These are phyloP conservation scores for Quercus ilex DNA, from an alignment of 306 rosid species.

Conservation along the genomic window DNA sequence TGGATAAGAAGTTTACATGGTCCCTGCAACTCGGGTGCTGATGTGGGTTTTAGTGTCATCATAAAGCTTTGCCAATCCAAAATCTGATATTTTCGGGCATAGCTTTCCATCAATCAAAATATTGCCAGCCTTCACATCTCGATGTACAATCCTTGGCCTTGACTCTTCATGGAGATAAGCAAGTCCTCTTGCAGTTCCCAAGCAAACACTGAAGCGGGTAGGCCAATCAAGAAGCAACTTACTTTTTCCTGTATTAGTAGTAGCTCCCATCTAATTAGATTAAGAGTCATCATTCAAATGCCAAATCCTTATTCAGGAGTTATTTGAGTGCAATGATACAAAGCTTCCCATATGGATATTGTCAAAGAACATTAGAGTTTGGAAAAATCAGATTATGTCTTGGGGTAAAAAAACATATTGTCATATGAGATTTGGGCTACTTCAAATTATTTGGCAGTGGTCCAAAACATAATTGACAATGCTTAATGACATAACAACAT, in stretches of 20 bases:
- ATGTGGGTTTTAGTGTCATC: conserved; percentile 72
- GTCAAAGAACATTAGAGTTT: too few relatives aligned
- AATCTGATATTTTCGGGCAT: conserved; percentile 72
- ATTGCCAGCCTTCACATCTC: conserved; percentile 82
- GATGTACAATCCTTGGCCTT: conserved; percentile 61
- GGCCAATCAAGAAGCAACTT: conserved; percentile 53
- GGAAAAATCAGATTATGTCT: too few relatives aligned
- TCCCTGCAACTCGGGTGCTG: conserved; percentile 68
- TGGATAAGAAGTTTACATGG: conserved; percentile 44
- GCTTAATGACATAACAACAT: too few relatives aligned
- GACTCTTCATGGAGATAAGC: conserved; percentile 80
- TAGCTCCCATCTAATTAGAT: too few relatives aligned
- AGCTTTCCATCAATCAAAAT: conserved; percentile 62
- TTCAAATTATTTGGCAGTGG: too few relatives aligned
- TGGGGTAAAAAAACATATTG: too few relatives aligned
- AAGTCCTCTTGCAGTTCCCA: conserved; percentile 70
- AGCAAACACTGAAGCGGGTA: conserved; percentile 58
- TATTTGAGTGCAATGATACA: too few relatives aligned
- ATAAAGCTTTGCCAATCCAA: conserved; percentile 76
- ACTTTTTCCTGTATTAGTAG: conserved; percentile 31
- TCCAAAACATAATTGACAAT: too few relatives aligned
- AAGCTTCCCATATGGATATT: too few relatives aligned
- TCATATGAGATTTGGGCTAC: too few relatives aligned
- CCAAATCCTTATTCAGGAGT: too few relatives aligned
- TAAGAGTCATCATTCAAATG: too few relatives aligned